These are phyloP conservation scores for Camellia lanceoleosa DNA, from an alignment of 148 eudicot species.

Conservation along the genomic window DNA sequence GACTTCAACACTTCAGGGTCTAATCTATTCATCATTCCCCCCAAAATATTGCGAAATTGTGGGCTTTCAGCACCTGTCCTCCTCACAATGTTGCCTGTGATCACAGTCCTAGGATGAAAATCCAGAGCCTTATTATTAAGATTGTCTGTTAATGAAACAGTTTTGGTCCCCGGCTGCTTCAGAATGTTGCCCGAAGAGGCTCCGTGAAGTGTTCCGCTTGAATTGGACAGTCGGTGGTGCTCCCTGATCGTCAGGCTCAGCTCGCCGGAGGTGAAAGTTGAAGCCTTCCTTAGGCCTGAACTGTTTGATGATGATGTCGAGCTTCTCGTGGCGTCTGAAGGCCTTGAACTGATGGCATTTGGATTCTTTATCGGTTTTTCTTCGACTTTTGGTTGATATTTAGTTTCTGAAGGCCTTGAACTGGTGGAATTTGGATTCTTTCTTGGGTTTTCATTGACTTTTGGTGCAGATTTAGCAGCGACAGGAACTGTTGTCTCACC, in stretches of 20 bases:
- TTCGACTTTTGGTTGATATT: neutral
- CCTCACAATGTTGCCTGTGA: conserved; percentile 30
- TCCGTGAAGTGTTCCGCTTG: conserved; percentile 10
- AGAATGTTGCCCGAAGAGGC: conserved; percentile 49
- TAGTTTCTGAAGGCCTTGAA: conserved; percentile 26
- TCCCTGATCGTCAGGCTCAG: conserved; percentile 24
- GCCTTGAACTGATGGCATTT: conserved; percentile 10
- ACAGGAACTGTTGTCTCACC: neutral
- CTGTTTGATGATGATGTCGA: conserved; percentile 28
- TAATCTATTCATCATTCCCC: conserved; percentile 23
- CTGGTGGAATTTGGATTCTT: conserved; percentile 13
- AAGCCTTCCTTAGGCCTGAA: conserved; percentile 14
- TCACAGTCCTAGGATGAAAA: conserved; percentile 1
- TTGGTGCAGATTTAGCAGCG: conserved; percentile 8
- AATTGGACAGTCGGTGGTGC: conserved; percentile 15
- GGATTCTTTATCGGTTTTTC: neutral
- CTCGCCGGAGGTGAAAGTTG: conserved; percentile 27
- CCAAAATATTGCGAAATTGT: neutral
- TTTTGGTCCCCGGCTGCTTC: conserved; percentile 25
- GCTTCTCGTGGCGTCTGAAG: conserved; percentile 30
- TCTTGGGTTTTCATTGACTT: conserved; percentile 9
- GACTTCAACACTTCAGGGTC: conserved; percentile 55
- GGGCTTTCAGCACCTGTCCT: conserved; percentile 21
- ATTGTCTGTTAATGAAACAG: neutral
- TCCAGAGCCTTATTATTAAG: conserved; percentile 4